Evolutionary conservation across 176 grass and related monocot species (phyloP), one percentile per base, ranked within the genome.

Genomic region (Saccharum officinarum): DNA sequence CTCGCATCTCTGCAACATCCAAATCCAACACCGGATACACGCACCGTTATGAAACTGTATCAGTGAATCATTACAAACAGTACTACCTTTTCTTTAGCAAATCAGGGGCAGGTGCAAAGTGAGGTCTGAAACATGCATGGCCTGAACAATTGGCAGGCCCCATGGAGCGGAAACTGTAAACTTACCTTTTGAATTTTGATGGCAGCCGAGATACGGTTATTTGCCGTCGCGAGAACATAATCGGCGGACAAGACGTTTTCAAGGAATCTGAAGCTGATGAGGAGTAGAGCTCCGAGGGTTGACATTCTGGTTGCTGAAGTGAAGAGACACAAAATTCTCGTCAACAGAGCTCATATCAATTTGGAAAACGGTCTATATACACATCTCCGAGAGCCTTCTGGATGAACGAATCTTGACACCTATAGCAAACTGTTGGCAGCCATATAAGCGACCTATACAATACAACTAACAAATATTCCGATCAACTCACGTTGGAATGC

Each of bases 381-480:
- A n/a, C 25, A 47, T 54, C 45, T 25, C 22, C n/a, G 17, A 33
- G 15, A 47, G 45, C 4, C 31, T 74, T 86, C 68, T 74, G 69
- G 85, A 82, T 44, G 34, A 59, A 46, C 39, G 85, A 87, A 87
- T 76, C 45, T 68, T 59, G 34, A 20, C 18, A 64, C n/a, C 9
- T 61, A 1, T 15, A 62, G 11, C 15, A 80, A 26, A 17, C 30
- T 30, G 41, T 54, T 66, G 41, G 41, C 28, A 69, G 4, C 4
- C 11, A 14, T 14, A 45, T 45, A 2, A 75, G 57, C 16, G 37
- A 16, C 38, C 75, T 85, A 84, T n/a, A n/a, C n/a, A n/a, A 22
- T 3, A 38, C 30, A 15, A 37, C 1, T 37, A 33, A 49, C 67
- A 50, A 28, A 68, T 65, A 55, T 55, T 87, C 78, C 20, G n/a